Base-by-base conservation (phyloP, 345 rosid species). In the Citrus cavaleriei region DNA sequence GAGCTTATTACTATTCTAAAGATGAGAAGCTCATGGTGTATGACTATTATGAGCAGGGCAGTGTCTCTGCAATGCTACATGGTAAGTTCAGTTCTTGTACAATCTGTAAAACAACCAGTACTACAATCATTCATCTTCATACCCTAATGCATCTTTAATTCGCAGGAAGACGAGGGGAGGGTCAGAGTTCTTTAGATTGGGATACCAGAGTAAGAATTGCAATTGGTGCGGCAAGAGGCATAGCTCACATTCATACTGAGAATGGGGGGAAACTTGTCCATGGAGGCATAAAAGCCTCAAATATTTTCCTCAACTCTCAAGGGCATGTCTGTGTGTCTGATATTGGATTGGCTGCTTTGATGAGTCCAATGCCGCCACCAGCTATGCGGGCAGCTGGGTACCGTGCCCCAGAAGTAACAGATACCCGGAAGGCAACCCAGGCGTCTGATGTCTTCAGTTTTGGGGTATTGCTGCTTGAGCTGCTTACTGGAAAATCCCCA, bases 21-120 rank as follows among this genome's bases (percentile, higher is more conserved):
- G 99, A 96, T 69, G 99, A 96, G 91, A 96, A 93, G 89, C 94
- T 96, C 37, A 89, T 93, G 79, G 98, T 96, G 46, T 91, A 90
- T 72, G 98, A 96, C 77, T 93, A 87, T 80, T 85, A 81, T 74
- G 80, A 85, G 14, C 90, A 84, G 35, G 95, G 97, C 65, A 94
- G 95, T 66, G 89, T 94, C 62, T 91, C 95, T 21, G 78, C 97
- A 24, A 83, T 94, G 76, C 79, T 96, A 49, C 97, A 96, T 57
- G 95, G 98, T 96, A 91, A 75, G 79, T 75, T 79, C 21, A 60
- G 32, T n/a, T 13, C 63, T 71, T 71, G 34, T 37, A 67, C 51
- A 32, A 19, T 61, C 58, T 32, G 70, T 10, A 57, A 19, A 37
- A 60, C 35, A 12, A 40, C 79, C 12, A 4, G 38, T 57, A 24